phyloP scores from a whole-genome alignment of 371 early-diverging fungal genomes.

The Mucor saturninus region DNA sequence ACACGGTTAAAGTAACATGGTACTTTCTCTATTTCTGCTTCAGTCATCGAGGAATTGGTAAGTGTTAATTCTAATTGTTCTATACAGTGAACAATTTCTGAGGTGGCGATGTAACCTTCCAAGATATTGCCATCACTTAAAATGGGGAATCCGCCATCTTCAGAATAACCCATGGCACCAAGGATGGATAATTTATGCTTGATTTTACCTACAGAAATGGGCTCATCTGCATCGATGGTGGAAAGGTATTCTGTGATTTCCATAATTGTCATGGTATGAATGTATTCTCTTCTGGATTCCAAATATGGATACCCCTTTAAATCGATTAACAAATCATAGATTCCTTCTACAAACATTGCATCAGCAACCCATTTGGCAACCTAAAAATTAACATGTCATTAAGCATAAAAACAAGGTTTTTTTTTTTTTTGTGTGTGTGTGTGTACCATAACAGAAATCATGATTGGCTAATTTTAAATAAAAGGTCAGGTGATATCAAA shows the following conservation, averaged over 20 bases:
- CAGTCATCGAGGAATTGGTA: constrained; percentile 35
- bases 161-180: constrained; percentile 65
- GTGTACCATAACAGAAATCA: constrained; percentile 85
- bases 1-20: constrained; percentile 36
- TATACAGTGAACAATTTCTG: constrained; percentile 82
- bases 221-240: constrained; percentile 64
- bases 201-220: constrained; percentile 65
- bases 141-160: constrained; percentile 87
- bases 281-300: constrained; percentile 80
- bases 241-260: constrained; percentile 50
- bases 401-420: not conserved
- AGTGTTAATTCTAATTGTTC: constrained; percentile 43
- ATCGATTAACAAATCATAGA: constrained; percentile 85
- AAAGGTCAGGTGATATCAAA: not conserved
- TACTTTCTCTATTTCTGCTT: constrained; percentile 36
- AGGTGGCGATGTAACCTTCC: constrained; percentile 85
- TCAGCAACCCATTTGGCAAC: constrained; percentile 87
- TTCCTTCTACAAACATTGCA: constrained; percentile 74
- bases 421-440: not conserved
- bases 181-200: constrained; percentile 57
- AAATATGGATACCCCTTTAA: constrained; percentile 85
- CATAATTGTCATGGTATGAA: constrained; percentile 61
- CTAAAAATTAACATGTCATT: constrained; percentile 14
- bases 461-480: constrained; percentile 69
- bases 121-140: constrained; percentile 68